Conservation (phyloP, 2,329 filamentous ascomycete genomes). For the Leptographium wingfieldii region DNA sequence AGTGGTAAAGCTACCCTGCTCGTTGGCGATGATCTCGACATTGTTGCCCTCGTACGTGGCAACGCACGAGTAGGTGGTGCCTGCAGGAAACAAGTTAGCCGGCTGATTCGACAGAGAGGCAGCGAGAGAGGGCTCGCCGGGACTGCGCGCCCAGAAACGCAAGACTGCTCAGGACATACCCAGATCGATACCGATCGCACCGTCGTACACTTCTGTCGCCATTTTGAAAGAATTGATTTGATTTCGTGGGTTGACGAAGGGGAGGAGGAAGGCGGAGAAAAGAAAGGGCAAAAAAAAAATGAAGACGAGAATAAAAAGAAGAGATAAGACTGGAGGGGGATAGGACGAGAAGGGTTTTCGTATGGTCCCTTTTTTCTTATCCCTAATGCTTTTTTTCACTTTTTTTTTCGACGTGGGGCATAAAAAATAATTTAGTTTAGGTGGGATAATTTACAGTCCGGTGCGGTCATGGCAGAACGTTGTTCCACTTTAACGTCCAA, state of each 20-base stretch:
- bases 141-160: no score
- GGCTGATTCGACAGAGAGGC: conserved; percentile 7
- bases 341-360: neutral
- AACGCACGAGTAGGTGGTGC: conserved; percentile 99
- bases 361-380: conserved; percentile 6
- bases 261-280: neutral
- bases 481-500: conserved; percentile 1
- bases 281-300: conserved; percentile 1
- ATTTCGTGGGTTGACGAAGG: neutral
- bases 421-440: conserved; percentile 4
- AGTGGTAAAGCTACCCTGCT: conserved; percentile 98
- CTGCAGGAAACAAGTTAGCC: conserved; percentile 30
- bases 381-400: conserved; percentile 6
- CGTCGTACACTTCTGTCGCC: conserved; percentile 97
- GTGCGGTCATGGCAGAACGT: conserved; percentile 5
- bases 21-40: conserved; percentile 99
- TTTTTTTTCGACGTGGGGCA: conserved; percentile 10
- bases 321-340: neutral
- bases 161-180: conserved; percentile 43
- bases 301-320: conserved; percentile 1
- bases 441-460: neutral
- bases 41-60: conserved; percentile 98
- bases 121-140: conserved; percentile 3
- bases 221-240: conserved; percentile 39
- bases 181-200: conserved; percentile 99